Evolutionary conservation across 225 moss, liverwort and hornwort species (phyloP).

Genomic region (Physcomitrium patens): DNA sequence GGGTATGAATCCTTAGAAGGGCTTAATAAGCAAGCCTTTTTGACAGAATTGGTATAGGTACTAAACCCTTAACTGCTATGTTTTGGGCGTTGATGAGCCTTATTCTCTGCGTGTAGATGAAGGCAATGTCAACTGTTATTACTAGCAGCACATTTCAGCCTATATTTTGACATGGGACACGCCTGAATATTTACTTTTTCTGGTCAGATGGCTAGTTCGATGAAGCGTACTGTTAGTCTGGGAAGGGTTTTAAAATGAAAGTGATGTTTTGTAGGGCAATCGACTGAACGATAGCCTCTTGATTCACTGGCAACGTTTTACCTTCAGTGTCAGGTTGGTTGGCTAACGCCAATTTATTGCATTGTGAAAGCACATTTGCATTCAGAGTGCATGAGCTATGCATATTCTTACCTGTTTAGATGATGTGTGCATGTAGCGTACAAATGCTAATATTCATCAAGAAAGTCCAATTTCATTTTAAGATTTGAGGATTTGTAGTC

Average conservation of each 20-base stretch:
- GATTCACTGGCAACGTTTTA: conserved; percentile 78
- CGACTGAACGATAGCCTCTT: conserved; percentile 71
- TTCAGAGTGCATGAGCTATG: conserved; percentile 1
- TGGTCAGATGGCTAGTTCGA: neutral
- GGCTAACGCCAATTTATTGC: conserved; percentile 19
- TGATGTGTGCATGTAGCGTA: conserved; percentile 3
- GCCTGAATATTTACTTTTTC: conserved; percentile 23
- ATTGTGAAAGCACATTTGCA: conserved; percentile 4
- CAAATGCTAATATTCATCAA: neutral
- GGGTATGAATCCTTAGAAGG: conserved; percentile 84
- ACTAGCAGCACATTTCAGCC: neutral
- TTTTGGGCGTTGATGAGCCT: conserved; percentile 19
- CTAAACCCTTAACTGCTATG: conserved; percentile 52
- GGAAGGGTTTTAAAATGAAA: conserved; percentile 19
- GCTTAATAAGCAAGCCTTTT: conserved; percentile 91
- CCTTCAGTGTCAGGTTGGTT: conserved; percentile 81
- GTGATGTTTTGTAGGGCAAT: conserved; percentile 66
- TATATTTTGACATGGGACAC: conserved; percentile 13
- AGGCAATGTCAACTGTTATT: neutral
- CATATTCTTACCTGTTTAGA: neutral
- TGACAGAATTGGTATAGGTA: conserved; percentile 94
- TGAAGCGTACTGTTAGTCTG: conserved; percentile 1
- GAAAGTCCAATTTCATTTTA: neutral
- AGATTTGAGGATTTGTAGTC: conserved; percentile 13
- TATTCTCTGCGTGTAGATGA: neutral